These are phyloP conservation scores for Lactarius hengduanensis DNA, from an alignment of 768 basidiomycete genomes.

Conservation along the genomic window DNA sequence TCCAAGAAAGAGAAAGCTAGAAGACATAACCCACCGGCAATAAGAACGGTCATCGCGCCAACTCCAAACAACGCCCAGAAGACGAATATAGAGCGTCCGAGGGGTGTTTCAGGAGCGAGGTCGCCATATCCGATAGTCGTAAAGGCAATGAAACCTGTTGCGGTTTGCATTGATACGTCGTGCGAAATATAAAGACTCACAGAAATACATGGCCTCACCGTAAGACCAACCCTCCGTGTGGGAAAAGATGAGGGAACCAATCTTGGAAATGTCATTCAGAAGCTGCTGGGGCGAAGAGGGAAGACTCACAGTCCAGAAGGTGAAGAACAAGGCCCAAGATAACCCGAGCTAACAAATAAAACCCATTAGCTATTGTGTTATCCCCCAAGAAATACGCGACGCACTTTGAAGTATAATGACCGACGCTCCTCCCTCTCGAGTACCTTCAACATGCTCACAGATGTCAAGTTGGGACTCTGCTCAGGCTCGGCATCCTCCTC, in stretches of 20 bases:
- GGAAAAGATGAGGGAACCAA: constrained; percentile 68
- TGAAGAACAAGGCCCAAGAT: constrained; percentile 59
- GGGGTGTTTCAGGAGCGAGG: constrained; percentile 55
- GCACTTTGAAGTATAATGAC: constrained; percentile 57
- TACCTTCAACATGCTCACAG: constrained; percentile 28
- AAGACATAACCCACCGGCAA: constrained; percentile 52
- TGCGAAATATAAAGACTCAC: constrained; percentile 40
- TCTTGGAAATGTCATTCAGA: constrained; percentile 37
- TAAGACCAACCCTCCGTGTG: constrained; percentile 69
- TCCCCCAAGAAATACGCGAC: background rate
- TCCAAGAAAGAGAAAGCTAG: background rate
- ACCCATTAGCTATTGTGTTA: background rate
- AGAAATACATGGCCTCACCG: constrained; percentile 67
- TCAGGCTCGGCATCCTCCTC: background rate
- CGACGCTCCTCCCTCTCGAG: constrained; percentile 44
- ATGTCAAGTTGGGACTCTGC: constrained; percentile 15
- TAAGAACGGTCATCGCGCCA: constrained; percentile 69
- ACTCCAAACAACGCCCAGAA: constrained; percentile 79
- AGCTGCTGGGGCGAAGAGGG: background rate
- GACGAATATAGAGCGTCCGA: constrained; percentile 74
- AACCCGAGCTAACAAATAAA: constrained; percentile 40
- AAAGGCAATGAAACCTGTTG: constrained; percentile 66
- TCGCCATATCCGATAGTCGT: constrained; percentile 80
- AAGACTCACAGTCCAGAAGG: constrained; percentile 71
- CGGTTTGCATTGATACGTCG: background rate